Evolutionary conservation across 306 rosid species (phyloP).

Genomic region (Ziziphus jujuba): DNA sequence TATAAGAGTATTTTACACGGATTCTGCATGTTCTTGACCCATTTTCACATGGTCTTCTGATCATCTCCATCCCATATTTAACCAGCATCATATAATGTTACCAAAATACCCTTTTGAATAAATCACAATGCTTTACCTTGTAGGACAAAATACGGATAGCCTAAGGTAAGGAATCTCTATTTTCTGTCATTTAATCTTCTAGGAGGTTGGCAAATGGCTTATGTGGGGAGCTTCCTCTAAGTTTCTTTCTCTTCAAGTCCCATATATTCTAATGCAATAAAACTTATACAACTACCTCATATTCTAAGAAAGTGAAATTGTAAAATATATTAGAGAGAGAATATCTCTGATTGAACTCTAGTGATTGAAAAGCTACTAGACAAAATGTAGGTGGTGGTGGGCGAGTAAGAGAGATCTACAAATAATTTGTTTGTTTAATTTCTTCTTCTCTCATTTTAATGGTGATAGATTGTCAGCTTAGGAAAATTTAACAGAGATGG

Average conservation of each 20-base stretch:
- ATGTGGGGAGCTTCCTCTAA: conserved; percentile 25
- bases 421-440: conserved; percentile 42
- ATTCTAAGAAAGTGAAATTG: conserved; percentile 21
- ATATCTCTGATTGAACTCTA: conserved; percentile 1
- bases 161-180: conserved; percentile 39
- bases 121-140: not conserved
- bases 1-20: conserved; percentile 55
- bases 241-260: conserved; percentile 19
- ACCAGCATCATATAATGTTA: conserved; percentile 19
- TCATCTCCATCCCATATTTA: conserved; percentile 31
- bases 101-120: conserved; percentile 37
- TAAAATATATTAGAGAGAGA: conserved; percentile 20
- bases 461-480: conserved; percentile 30
- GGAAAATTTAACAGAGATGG: conserved; percentile 53
- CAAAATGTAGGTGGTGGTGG: conserved; percentile 1
- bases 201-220: conserved; percentile 25
- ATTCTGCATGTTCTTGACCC: conserved; percentile 50
- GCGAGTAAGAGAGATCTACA: conserved; percentile 36
- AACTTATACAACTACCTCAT: conserved; percentile 22
- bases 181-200: conserved; percentile 4
- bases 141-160: conserved; percentile 25
- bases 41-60: conserved; percentile 67
- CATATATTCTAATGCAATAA: conserved; percentile 21
- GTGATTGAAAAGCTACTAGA: conserved; percentile 34
- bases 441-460: conserved; percentile 34